These are phyloP conservation scores for Aspergillus carlsbadensis DNA, from an alignment of 495 filamentous ascomycete species.

Conservation along the genomic window DNA sequence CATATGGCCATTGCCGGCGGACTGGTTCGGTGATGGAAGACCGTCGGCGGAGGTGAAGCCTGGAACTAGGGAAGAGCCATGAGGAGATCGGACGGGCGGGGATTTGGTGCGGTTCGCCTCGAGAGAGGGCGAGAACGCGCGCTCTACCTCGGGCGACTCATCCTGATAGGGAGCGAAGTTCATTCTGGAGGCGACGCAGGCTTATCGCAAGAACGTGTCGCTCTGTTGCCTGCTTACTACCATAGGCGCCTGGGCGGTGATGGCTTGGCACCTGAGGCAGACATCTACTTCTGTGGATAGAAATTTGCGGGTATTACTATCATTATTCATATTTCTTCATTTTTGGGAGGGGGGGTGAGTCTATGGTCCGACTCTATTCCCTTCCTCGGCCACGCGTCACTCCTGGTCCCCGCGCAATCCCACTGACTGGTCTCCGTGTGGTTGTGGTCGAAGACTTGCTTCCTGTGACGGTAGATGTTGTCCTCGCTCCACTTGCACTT, in stretches of 20 bases:
- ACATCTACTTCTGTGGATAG: background rate
- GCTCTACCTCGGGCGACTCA: constrained; percentile 72
- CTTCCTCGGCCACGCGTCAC: constrained; percentile 42
- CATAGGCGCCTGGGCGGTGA: constrained; percentile 23
- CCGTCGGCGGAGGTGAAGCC: constrained; percentile 34
- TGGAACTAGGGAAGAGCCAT: constrained; percentile 25
- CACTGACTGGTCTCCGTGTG: constrained; percentile 49
- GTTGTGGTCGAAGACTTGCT: constrained; percentile 33
- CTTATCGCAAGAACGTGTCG: constrained; percentile 4
- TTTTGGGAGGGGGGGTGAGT: background rate
- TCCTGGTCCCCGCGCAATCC: constrained; percentile 48
- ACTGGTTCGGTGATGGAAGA: constrained; percentile 44
- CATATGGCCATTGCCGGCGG: constrained; percentile 23
- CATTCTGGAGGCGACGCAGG: constrained; percentile 46
- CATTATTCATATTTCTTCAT: background rate
- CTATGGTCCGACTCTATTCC: no score
- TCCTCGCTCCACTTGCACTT: constrained; percentile 30
- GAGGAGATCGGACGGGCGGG: constrained; percentile 44
- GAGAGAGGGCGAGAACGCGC: constrained; percentile 67
- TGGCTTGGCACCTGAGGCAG: constrained; percentile 21
- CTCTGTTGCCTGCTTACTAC: background rate
- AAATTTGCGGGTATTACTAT: background rate
- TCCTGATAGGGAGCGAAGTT: constrained; percentile 97
- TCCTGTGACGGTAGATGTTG: constrained; percentile 16
- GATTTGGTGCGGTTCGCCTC: constrained; percentile 50